Evolutionary conservation across 2,329 filamentous ascomycete species (phyloP).

Genomic region (Pseudogymnoascus sp.): DNA sequence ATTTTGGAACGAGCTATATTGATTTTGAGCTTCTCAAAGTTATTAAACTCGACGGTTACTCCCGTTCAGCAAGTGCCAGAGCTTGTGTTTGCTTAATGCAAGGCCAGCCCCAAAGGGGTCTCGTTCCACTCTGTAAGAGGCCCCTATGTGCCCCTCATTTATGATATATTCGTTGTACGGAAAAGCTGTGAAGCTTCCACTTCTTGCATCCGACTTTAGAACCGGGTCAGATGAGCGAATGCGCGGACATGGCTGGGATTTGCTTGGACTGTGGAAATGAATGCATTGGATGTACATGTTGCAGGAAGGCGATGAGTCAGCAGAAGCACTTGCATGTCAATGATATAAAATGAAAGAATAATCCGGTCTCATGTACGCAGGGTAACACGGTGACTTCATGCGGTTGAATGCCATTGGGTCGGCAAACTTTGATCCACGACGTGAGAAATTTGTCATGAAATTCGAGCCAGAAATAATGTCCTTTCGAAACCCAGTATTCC

Average conservation of each 20-base stretch:
- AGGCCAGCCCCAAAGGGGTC: not conserved
- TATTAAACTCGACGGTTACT: not conserved
- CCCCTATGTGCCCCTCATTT: not conserved
- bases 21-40: not conserved
- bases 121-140: not conserved
- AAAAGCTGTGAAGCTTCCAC: conserved; percentile 6
- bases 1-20: not conserved
- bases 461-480: not conserved
- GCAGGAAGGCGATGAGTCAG: not conserved
- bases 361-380: not conserved
- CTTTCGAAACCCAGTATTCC: not conserved
- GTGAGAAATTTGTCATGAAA: conserved; percentile 7
- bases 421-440: conserved; percentile 1
- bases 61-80: not conserved
- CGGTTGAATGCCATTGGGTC: not conserved
- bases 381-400: not conserved
- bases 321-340: not conserved
- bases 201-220: conserved; percentile 2
- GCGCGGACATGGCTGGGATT: not conserved
- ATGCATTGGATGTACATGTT: not conserved
- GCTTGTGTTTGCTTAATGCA: conserved; percentile 5
- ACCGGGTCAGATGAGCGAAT: conserved; percentile 1
- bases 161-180: conserved; percentile 8
- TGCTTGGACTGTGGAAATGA: not conserved
- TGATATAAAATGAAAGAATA: not conserved